These are phyloP conservation scores for Selaginella moellendorffii DNA, from an alignment of 75 land plant species.

Conservation along the genomic window DNA sequence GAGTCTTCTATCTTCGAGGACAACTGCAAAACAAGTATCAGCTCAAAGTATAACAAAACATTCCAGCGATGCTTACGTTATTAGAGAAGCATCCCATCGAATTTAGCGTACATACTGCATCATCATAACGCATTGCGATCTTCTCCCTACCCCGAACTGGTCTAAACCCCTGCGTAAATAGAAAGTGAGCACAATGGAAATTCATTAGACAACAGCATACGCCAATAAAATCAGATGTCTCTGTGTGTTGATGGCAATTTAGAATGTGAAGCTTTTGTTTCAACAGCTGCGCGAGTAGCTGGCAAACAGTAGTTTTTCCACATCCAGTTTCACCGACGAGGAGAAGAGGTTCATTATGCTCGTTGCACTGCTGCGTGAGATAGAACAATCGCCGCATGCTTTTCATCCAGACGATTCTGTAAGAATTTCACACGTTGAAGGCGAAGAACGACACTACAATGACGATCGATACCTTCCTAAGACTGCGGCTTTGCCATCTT, in stretches of 20 bases:
- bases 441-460: too few species aligned
- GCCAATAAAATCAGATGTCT: conserved; percentile 95
- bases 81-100: neutral
- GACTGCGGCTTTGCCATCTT: too few species aligned
- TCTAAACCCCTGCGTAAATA: neutral
- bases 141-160: neutral
- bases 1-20: conserved; percentile 55
- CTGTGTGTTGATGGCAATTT: conserved; percentile 95
- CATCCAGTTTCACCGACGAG: conserved; percentile 98
- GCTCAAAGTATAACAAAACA: conserved; percentile 11
- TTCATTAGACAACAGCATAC: too few species aligned
- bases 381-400: conserved; percentile 68
- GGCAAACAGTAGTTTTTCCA: conserved; percentile 92
- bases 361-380: conserved; percentile 71
- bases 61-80: neutral
- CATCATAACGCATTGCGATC: neutral
- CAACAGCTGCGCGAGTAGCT: conserved; percentile 43
- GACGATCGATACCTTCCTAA: too few species aligned
- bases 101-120: neutral
- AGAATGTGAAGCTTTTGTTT: conserved; percentile 49
- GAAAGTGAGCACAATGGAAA: too few species aligned
- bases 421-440: neutral
- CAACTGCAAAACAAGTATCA: conserved; percentile 17
- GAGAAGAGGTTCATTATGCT: conserved; percentile 73
- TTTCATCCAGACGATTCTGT: conserved; percentile 67